Evolutionary conservation across 805 yeast species (phyloP), one percentile per base, ranked within the genome.

Genomic region (Cyberlindnera samutprakarnensis): DNA sequence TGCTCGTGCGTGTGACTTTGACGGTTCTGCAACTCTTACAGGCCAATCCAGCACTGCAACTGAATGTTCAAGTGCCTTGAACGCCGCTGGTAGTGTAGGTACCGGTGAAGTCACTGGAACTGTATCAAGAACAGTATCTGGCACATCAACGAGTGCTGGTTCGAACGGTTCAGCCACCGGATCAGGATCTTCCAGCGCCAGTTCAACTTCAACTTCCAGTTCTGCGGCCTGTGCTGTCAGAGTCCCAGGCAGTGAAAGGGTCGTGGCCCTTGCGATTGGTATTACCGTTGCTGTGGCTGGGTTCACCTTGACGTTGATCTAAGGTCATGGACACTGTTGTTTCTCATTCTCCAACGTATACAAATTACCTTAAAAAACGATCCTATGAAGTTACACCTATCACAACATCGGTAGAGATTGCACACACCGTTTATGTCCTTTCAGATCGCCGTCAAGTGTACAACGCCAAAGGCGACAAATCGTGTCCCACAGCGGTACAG

Each of bases 71-170:
- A 63, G 81, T 30, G 62, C 67, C 44, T 54, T 84, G 43, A 56
- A 60, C 15, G 70, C 76, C 44, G 87, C 88, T 45, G 94, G 94
- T 54, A 40, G 69, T 38, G 67, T 70, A 31, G 94, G 94, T 56
- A 53, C 75, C 36, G 85, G 86, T 35, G 39, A 73, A 18, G 65
- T 77, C 36, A 51, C 72, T 27, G 68, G 61, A 32, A 26, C 33
- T 16, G 28, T 37, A 22, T 29, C 45, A 9, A 36, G 37, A 17
- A 18, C 41, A 16, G 28, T 37, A 22, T 29, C 45, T 11, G 37
- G 37, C 18, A 18, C 41, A 16, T 28, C 48, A 33, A 33, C 46
- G 21, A 9, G 22, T 18, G 24, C 20, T 16, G 21, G 40, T 15
- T 31, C 43, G 26, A 23, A 14, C 8, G 33, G 42, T 25, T 25